A percentile compares a stretch with the other conserved stretches of the same genome.
phyloP scores from a whole-genome alignment of 768 basidiomycete genomes.

The Pleurotus giganteus region DNA sequence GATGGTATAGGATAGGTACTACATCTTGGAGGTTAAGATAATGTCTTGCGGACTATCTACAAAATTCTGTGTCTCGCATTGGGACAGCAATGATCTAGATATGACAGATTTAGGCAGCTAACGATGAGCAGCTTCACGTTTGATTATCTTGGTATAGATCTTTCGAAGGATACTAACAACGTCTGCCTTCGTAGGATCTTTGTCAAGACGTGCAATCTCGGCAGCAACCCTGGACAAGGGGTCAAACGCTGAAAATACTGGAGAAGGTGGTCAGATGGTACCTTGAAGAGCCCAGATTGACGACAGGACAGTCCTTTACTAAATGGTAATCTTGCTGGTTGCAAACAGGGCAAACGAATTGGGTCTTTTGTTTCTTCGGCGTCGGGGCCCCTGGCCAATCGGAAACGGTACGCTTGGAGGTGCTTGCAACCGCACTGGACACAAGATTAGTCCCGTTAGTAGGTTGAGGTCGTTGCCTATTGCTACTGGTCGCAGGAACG shows the following conservation, averaged over 20 bases:
- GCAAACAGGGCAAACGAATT: slow-evolving; percentile 48
- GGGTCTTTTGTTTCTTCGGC: slow-evolving; percentile 33
- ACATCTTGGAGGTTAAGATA: too few species aligned
- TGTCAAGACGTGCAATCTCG: slow-evolving; percentile 43
- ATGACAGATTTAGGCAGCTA: too few species aligned
- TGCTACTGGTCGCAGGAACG: too few species aligned
- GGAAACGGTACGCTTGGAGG: slow-evolving; percentile 28
- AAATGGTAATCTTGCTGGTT: slow-evolving; percentile 38
- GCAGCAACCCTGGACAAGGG: not conserved
- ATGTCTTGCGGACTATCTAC: too few species aligned
- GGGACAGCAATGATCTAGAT: too few species aligned
- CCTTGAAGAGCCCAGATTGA: slow-evolving; percentile 54
- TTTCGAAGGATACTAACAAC: slow-evolving; percentile 35
- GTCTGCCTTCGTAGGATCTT: slow-evolving; percentile 30
- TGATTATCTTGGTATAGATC: slow-evolving; percentile 11
- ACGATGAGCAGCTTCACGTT: not conserved
- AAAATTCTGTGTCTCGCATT: too few species aligned
- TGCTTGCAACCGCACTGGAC: slow-evolving; percentile 11
- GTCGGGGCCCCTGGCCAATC: slow-evolving; percentile 15
- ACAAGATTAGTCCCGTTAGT: not conserved
- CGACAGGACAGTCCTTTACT: slow-evolving; percentile 54
- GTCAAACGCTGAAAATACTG: not conserved
- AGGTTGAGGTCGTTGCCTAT: not conserved
- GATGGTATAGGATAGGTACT: too few species aligned
- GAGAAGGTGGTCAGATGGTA: slow-evolving; percentile 21